Evolutionary conservation across 371 early-diverging fungal genomes (phyloP), one percentile per base, ranked within the genome.

Genomic region (Thermomucor indicae-seudaticae): DNA sequence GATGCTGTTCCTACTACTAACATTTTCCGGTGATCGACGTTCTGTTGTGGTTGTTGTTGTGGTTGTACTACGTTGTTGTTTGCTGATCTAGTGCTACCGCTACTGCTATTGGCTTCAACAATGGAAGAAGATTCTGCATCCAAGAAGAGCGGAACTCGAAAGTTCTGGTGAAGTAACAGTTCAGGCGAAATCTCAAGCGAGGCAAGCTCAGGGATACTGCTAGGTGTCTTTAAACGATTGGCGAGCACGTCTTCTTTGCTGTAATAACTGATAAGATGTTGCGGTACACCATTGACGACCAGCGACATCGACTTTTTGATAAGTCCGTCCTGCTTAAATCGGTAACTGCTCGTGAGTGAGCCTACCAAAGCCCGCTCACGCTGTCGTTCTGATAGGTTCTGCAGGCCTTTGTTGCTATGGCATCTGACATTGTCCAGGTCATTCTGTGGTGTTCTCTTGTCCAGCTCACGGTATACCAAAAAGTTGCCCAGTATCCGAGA

Each of bases 241-340:
- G 62, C 59, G 6, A 80, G 56, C 1, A 88, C 83, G 52, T 90
- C 88, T n/a, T 86, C 82, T 57, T 84, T 83, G 34, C 80, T 78
- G 61, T 91, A 91, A 59, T 93, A 93, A 51, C 88, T 89, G 39
- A 93, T 86, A 52, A 93, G 65, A 47, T 91, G 93, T 53, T 89
- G 86, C 39, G 77, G 76, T 29, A 76, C 72, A 27, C 87, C 87
- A 55, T 90, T 81, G 29, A 81, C 69, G 47, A 84, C 82, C 37
- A 90, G 78, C 19, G 89, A 89, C 64, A 93, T 76, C 3, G 92
- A 84, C 65, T 90, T 89, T 57, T 93, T 93, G 51, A 90, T 86
- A 5, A 93, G 67, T 0, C 93, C 93, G 45, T 79, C 78, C 38
- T 84, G 81, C 53, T 86, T 85, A 56, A 89, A 82, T 48, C 75